Base-by-base conservation (phyloP, 1,284 basidiomycete species). In the Papiliotrema nemorosa region DNA sequence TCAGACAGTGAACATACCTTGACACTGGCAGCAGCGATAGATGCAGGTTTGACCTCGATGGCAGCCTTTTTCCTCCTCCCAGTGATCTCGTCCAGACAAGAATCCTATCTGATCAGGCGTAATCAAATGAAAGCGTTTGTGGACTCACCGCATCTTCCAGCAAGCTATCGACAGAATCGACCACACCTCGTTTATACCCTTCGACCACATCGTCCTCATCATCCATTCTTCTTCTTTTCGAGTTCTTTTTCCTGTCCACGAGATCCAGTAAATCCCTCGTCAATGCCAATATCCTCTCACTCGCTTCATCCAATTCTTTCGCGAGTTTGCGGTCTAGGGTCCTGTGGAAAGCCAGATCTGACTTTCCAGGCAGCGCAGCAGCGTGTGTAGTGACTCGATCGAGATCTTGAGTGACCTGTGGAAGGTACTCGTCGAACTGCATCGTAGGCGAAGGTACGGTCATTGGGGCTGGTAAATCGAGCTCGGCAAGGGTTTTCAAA, bases 111-210 rank as follows among this genome's bases (percentile, higher is more conserved):
- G n/a, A 35, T 34, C 35, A 37, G 35, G 6, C 35, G 55, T 21
- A 7, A 7, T 14, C 29, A 7, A 14, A 7, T 7, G 9, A 7
- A 31, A 27, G 20, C 27, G n/a, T 24, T 21, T 12, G 7, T 5
- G 4, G 39, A 77, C 84, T 70, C 61, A 87, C 89, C 4, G 90
- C 87, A 49, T 83, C 80, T 72, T 97, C 94, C 50, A 96, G 75
- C 49, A 97, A 70, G 34, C 82, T 80, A 70, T 97, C 94, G 75
- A 96, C 82, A 0, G 83, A 77, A 67, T 93, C 89, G 16, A 90
- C 85, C 0, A 94, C 80, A 27, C 63, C 57, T 20, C 82, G 78
- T 55, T 85, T 81, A 69, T 91, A 96, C 57, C 82, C 82, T 67
- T 94, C 90, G 21, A 85, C 74, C 1, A 93, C 79, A 73, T 92